Conservation (phyloP, 2,329 filamentous ascomycete genomes). For the Tolypocladium paradoxum region DNA sequence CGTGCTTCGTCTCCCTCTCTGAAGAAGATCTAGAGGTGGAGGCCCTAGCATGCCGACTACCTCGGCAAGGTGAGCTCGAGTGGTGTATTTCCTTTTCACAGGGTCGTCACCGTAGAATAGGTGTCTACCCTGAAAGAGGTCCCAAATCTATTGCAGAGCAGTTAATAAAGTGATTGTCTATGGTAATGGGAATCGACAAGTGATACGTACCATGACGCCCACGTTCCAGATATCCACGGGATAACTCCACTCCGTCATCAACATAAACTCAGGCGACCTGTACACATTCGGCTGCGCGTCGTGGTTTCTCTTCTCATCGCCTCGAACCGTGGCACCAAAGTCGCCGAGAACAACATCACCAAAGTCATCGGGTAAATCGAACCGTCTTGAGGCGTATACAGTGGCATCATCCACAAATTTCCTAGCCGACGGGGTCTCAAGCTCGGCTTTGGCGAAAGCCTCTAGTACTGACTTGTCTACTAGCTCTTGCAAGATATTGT, state of each 20-base stretch:
- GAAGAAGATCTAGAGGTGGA: conserved; percentile 8
- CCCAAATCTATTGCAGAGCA: conserved; percentile 14
- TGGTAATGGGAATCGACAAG: no score
- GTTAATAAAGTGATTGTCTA: no score
- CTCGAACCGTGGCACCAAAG: background rate
- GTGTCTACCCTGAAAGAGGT: conserved; percentile 11
- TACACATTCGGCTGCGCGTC: conserved; percentile 12
- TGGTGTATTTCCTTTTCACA: conserved; percentile 6
- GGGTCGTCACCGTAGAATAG: conserved; percentile 10
- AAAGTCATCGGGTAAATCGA: background rate
- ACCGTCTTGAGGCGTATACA: no score
- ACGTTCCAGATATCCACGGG: conserved; percentile 12
- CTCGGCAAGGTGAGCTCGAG: conserved; percentile 13
- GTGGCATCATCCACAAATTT: no score
- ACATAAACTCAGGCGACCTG: conserved; percentile 14
- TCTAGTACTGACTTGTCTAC: conserved; percentile 1
- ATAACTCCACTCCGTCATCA: conserved; percentile 13
- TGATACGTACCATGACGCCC: conserved; percentile 9
- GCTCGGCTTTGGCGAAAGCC: conserved; percentile 1
- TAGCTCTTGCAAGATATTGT: conserved; percentile 24
- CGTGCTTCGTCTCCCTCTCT: conserved; percentile 2
- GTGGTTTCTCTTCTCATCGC: conserved; percentile 3
- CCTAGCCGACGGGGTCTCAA: background rate
- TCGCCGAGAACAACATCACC: background rate
- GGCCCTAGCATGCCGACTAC: conserved; percentile 11